Evolutionary conservation across 1,284 basidiomycete genomes (phyloP).

Genomic region (Microbotryomycetes sp.): DNA sequence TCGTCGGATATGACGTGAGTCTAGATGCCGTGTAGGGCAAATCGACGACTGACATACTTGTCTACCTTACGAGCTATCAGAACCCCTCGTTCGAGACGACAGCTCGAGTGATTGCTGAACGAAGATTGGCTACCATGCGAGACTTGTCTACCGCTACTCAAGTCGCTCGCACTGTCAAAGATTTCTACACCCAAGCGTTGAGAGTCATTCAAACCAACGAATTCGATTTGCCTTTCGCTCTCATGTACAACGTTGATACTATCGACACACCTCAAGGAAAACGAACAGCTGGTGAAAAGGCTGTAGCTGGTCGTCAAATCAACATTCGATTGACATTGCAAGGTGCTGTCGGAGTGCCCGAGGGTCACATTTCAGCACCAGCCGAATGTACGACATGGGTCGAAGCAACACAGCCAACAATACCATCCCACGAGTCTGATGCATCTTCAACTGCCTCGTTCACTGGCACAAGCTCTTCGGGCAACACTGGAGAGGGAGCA

Average conservation of each 20-base stretch:
- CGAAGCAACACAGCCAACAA: not conserved
- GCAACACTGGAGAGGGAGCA: slow-evolving; percentile 2
- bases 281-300: not conserved
- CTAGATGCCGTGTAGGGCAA: too few relatives aligned
- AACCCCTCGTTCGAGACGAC: slow-evolving; percentile 6
- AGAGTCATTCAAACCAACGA: slow-evolving; percentile 22
- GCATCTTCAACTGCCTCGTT: not conserved
- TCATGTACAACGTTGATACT: slow-evolving; percentile 27
- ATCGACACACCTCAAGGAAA: slow-evolving; percentile 9
- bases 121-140: slow-evolving; percentile 27
- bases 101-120: slow-evolving; percentile 28
- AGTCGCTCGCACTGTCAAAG: slow-evolving; percentile 27
- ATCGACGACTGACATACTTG: too few relatives aligned
- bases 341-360: slow-evolving; percentile 19
- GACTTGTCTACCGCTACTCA: slow-evolving; percentile 29
- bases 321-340: not conserved
- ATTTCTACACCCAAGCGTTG: slow-evolving; percentile 20
- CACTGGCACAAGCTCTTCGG: not conserved
- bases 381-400: not conserved
- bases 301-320: not conserved
- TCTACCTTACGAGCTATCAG: not conserved
- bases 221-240: slow-evolving; percentile 31
- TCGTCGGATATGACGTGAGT: slow-evolving; percentile 21
- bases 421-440: not conserved
- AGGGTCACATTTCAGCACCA: not conserved